Evolutionary conservation across 305 asterid genomes (phyloP).

Genomic region (Ilex paraguariensis): DNA sequence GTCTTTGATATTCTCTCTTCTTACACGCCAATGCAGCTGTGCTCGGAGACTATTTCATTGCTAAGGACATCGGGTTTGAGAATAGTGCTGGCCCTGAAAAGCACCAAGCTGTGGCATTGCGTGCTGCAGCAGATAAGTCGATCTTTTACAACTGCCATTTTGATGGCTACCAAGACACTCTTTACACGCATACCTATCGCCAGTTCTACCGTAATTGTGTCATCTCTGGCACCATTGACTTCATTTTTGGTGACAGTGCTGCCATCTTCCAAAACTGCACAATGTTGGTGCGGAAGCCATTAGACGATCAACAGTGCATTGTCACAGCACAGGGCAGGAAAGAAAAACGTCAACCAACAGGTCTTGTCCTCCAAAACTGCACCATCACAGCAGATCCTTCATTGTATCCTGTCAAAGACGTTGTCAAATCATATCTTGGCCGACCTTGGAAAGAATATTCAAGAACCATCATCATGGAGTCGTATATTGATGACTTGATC

Average conservation of each 20-base stretch:
- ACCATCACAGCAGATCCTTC: conserved; percentile 45
- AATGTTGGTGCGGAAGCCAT: conserved; percentile 48
- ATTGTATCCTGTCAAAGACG: conserved; percentile 23
- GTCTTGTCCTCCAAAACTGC: conserved; percentile 66
- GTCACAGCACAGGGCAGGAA: conserved; percentile 78
- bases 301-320: conserved; percentile 47
- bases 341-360: conserved; percentile 59
- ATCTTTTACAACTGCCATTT: conserved; percentile 61
- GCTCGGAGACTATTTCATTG: conserved; percentile 64
- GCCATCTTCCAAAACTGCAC: conserved; percentile 69
- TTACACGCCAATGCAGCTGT: conserved; percentile 34
- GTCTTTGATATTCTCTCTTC: too few species aligned
- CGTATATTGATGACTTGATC: conserved; percentile 50
- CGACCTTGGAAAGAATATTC: conserved; percentile 86
- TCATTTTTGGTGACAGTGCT: conserved; percentile 66
- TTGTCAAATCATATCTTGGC: conserved; percentile 52
- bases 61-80: conserved; percentile 59
- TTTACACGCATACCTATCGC: conserved; percentile 65
- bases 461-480: conserved; percentile 68
- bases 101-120: conserved; percentile 82
- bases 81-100: conserved; percentile 65
- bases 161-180: conserved; percentile 80
- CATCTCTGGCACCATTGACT: conserved; percentile 79
- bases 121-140: conserved; percentile 61
- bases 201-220: conserved; percentile 64